These are phyloP conservation scores for Sabuloglossum arenarium DNA, from an alignment of 495 filamentous ascomycete species.

Conservation along the genomic window DNA sequence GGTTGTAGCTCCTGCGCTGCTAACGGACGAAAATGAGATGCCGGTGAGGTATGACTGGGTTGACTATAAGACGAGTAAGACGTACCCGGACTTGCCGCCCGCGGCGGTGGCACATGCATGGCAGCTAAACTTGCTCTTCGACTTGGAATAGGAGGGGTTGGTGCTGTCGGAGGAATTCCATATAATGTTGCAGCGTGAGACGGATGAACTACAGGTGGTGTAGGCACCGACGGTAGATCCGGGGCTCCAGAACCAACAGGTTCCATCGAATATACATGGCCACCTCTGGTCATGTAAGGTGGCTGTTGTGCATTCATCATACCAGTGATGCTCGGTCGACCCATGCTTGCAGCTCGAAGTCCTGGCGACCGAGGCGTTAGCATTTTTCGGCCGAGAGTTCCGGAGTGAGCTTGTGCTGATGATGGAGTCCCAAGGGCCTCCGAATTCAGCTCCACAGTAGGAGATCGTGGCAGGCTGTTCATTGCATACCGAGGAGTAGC, in stretches of 20 bases:
- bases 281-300: slow-evolving; percentile 16
- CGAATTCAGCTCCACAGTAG: not conserved
- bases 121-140: slow-evolving; percentile 21
- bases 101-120: slow-evolving; percentile 20
- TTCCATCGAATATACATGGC: not conserved
- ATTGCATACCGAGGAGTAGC: not conserved
- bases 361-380: slow-evolving; percentile 46
- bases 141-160: slow-evolving; percentile 22
- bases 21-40: slow-evolving; percentile 5
- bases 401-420: slow-evolving; percentile 5
- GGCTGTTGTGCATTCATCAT: slow-evolving; percentile 27
- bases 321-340: slow-evolving; percentile 21
- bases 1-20: not conserved
- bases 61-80: slow-evolving; percentile 29
- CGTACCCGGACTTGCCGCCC: slow-evolving; percentile 34
- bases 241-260: slow-evolving; percentile 10
- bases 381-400: slow-evolving; percentile 27
- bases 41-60: slow-evolving; percentile 27
- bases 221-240: slow-evolving; percentile 7
- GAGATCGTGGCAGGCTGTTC: not conserved
- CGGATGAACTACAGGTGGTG: slow-evolving; percentile 5
- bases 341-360: slow-evolving; percentile 21
- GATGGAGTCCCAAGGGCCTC: not conserved
- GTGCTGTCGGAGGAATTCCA: slow-evolving; percentile 19
- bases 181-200: slow-evolving; percentile 13